Base-by-base conservation (phyloP, 768 basidiomycete species). In the Tylopilus felleus region DNA sequence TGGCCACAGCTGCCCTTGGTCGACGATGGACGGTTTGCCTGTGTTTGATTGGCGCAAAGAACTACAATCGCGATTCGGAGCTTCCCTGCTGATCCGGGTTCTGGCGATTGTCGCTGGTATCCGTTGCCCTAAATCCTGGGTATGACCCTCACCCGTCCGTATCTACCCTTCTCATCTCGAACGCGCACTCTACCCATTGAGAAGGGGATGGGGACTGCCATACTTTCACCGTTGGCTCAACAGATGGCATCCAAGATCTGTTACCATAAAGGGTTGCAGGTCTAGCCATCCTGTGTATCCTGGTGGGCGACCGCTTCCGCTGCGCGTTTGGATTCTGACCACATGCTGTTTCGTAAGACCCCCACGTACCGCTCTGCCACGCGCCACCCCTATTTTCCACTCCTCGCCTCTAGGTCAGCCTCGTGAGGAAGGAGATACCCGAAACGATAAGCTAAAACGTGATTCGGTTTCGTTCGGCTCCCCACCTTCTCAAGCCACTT, bases 1-100 rank as follows among this genome's bases (percentile, higher is more conserved):
- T 23, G 28, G 22, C 29, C 29, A 35, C 51, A 39, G 35, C 8
- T 27, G 23, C 51, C 38, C 51, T 38, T 23, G 28, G 39, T 43
- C 47, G n/a, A n/a, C n/a, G n/a, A 12, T 49, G 47, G 36, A 8
- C 25, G 14, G 35, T 33, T 46, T 43, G 43, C 45, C 48, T n/a
- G 40, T 53, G 41, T 44, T 35, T 63, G 64, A 63, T 66, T 66
- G 58, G 53, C 61, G 43, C 36, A 55, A 51, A 43, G 49, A 58
- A 51, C 31, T 29, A 23, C 51, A 31, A 46, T 35, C 39, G 49
- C 52, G 51, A 65, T 33, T 14, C 31, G n/a, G 38, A 10, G 47
- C 61, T 64, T 66, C 65, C 47, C 51, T 54, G 58, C 55, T 63
- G 66, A 68, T 68, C 65, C 59, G 63, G 35, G 42, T 57, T 49